A percentile compares a stretch with the other conserved stretches of the same genome.
Conservation (phyloP, 169 alveolate species). For the Neospora caninum region DNA sequence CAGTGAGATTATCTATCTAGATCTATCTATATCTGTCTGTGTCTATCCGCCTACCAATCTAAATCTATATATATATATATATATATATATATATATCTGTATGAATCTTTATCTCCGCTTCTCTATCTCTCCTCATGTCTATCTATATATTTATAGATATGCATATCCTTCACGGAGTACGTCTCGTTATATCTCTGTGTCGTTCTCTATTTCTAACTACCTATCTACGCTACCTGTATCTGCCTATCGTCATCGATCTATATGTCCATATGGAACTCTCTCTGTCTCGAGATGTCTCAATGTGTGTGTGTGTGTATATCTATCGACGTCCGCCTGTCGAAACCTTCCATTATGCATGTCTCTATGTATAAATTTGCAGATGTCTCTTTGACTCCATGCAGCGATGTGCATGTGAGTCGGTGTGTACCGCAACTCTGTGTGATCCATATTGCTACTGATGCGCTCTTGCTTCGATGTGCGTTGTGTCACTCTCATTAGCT, state of each 20-base stretch:
- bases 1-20: constrained; percentile 2
- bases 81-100: not conserved
- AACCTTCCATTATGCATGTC: too few species aligned
- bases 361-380: too few species aligned
- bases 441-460: too few species aligned
- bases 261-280: too few species aligned
- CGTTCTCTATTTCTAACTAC: not conserved
- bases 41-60: not conserved
- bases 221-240: too few species aligned
- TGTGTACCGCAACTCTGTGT: too few species aligned
- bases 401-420: too few species aligned
- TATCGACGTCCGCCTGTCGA: too few species aligned
- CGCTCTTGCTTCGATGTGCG: too few species aligned
- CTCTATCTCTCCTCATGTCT: not conserved
- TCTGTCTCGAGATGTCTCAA: not conserved
- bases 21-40: not conserved
- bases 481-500: too few species aligned
- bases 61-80: not conserved
- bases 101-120: not conserved
- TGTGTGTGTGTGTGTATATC: not conserved
- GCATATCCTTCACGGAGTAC: too few species aligned
- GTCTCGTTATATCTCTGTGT: not conserved
- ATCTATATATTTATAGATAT: not conserved
- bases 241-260: not conserved
- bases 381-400: too few species aligned